These are phyloP conservation scores for Rhytidiadelphus loreus DNA, from an alignment of 225 moss, liverwort and hornwort genomes.

Conservation along the genomic window DNA sequence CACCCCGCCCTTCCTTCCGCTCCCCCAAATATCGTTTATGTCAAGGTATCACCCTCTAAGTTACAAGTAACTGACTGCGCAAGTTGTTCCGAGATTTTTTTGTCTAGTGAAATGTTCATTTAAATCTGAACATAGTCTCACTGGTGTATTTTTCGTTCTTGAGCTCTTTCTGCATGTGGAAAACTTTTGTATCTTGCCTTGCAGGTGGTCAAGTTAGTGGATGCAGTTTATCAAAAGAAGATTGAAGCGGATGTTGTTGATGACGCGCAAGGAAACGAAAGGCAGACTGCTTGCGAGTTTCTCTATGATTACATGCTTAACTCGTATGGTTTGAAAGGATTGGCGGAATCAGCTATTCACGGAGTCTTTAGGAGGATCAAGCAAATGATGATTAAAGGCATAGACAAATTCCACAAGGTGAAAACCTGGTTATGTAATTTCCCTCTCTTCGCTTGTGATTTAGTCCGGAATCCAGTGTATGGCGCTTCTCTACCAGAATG, in stretches of 20 bases:
- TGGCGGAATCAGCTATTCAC: conserved; percentile 91
- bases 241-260: conserved; percentile 83
- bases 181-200: neutral
- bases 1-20: neutral
- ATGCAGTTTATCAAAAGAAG: conserved; percentile 68
- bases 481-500: neutral
- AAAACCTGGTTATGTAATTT: neutral
- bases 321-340: conserved; percentile 81
- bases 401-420: conserved; percentile 79
- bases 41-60: neutral
- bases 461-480: neutral
- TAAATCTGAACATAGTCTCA: neutral
- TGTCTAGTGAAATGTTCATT: neutral
- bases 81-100: neutral
- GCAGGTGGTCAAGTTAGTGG: conserved; percentile 77
- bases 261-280: conserved; percentile 70
- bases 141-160: neutral
- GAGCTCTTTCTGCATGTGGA: neutral
- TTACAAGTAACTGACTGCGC: neutral
- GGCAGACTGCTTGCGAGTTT: conserved; percentile 92
- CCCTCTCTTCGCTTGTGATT: neutral
- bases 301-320: conserved; percentile 98
- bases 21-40: neutral
- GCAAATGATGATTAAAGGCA: conserved; percentile 53
- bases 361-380: conserved; percentile 84